Evolutionary conservation across 176 grass and related monocot species (phyloP).

Genomic region (Oryza meyeriana): DNA sequence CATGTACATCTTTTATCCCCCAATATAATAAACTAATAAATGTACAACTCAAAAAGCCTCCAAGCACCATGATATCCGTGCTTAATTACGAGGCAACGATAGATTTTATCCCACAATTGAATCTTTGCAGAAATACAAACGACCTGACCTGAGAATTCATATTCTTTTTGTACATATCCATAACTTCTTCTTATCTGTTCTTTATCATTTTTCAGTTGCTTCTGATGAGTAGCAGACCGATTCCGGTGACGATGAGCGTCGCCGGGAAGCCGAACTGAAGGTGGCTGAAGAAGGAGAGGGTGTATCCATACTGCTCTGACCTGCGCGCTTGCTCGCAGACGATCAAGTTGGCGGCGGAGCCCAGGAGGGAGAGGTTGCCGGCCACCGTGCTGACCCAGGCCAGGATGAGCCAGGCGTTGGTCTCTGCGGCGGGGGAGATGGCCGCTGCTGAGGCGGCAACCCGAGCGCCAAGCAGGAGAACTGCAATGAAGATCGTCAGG

Average conservation of each 20-base stretch:
- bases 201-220: not conserved
- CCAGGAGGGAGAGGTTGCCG: slow-evolving; percentile 88
- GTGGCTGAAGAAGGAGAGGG: slow-evolving; percentile 78
- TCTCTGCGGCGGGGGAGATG: slow-evolving; percentile 50
- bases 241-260: slow-evolving; percentile 51
- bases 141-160: not conserved
- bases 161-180: slow-evolving; percentile 8
- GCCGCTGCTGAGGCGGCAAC: slow-evolving; percentile 69
- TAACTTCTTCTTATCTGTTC: not conserved
- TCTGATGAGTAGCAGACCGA: slow-evolving; percentile 69
- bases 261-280: slow-evolving; percentile 78
- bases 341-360: slow-evolving; percentile 86
- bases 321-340: slow-evolving; percentile 90
- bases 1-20: slow-evolving; percentile 13
- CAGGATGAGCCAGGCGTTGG: slow-evolving; percentile 78
- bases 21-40: not conserved
- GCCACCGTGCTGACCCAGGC: slow-evolving; percentile 97
- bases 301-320: slow-evolving; percentile 63
- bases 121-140: not conserved
- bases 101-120: not conserved
- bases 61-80: slow-evolving; percentile 23
- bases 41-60: slow-evolving; percentile 37
- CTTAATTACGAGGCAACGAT: not conserved
- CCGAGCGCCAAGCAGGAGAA: slow-evolving; percentile 65
- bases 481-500: slow-evolving; percentile 20